A percentile compares a stretch with the other conserved stretches of the same genome.
phyloP scores from a whole-genome alignment of 805 yeast species.

The Ogataea trehalophila region DNA sequence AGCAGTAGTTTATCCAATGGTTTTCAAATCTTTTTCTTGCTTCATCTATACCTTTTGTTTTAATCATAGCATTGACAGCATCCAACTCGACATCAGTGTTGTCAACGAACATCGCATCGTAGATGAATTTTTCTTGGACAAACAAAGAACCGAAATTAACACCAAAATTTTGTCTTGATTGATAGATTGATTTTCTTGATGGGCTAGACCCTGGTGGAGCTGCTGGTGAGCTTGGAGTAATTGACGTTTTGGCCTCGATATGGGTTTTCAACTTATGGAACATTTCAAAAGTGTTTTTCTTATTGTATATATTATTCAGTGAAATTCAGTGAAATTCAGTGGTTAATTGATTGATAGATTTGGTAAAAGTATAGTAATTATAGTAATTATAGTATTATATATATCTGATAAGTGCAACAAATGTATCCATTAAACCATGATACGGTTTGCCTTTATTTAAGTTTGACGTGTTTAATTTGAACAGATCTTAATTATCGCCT shows the following conservation, averaged over 20 bases:
- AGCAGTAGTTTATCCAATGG: conserved; percentile 63
- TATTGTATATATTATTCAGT: no score
- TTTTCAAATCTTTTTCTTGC: conserved; percentile 49
- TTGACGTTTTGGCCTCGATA: neutral
- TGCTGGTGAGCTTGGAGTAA: conserved; percentile 20
- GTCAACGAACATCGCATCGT: conserved; percentile 53
- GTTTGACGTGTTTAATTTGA: no score
- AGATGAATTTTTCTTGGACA: conserved; percentile 78
- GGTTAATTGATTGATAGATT: no score
- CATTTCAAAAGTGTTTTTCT: conserved; percentile 2
- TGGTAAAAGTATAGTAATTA: no score
- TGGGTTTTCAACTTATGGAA: conserved; percentile 15
- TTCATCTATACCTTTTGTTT: conserved; percentile 46
- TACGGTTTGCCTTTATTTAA: no score
- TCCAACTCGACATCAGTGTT: conserved; percentile 67
- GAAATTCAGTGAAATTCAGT: no score
- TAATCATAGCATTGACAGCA: conserved; percentile 51
- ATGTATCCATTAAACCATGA: no score
- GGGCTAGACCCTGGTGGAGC: conserved; percentile 34
- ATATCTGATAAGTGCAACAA: no score
- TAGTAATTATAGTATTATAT: no score
- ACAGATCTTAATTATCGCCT: no score
- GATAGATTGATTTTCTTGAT: conserved; percentile 45
- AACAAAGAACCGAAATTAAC: conserved; percentile 83
- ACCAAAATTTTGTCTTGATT: conserved; percentile 64